Percentiles rank a stretch among this genome's conserved stretches.
Evolutionary conservation across 139 green algal genomes (phyloP).

Genomic region (Chlamydomonas sp.): DNA sequence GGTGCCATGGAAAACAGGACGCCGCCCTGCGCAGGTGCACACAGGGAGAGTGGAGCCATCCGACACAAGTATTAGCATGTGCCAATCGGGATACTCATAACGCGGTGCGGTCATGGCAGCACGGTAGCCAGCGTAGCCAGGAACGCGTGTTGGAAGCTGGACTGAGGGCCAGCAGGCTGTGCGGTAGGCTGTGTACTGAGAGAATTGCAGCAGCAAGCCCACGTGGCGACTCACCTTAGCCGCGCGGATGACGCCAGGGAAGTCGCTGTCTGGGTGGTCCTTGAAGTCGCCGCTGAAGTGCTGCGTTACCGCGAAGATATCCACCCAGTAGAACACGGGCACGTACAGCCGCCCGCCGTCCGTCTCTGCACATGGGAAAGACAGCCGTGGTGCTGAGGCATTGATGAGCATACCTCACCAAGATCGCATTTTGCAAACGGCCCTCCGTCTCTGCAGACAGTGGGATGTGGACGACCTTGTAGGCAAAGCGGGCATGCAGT

Average conservation of each 20-base stretch:
- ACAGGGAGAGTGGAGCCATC: not conserved
- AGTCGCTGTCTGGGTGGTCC: slow-evolving; percentile 43
- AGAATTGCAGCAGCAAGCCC: not conserved
- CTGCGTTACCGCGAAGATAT: slow-evolving; percentile 50
- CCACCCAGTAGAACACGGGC: slow-evolving; percentile 38
- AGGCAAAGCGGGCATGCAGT: slow-evolving; percentile 26
- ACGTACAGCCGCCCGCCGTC: slow-evolving; percentile 40
- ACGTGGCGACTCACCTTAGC: slow-evolving; percentile 13
- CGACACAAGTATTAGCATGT: too few relatives aligned
- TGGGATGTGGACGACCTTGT: not conserved
- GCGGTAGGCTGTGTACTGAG: too few relatives aligned
- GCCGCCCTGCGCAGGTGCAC: not conserved
- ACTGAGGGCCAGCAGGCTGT: too few relatives aligned
- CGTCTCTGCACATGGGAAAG: not conserved
- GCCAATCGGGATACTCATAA: too few relatives aligned
- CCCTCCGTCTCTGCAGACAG: slow-evolving; percentile 22
- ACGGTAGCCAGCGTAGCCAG: too few relatives aligned
- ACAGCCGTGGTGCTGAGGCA: too few relatives aligned
- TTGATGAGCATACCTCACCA: too few relatives aligned
- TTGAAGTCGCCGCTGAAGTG: slow-evolving; percentile 51
- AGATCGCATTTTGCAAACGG: not conserved
- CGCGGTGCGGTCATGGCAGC: too few relatives aligned
- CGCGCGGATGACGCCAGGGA: slow-evolving; percentile 39
- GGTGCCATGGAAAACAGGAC: slow-evolving; percentile 51
- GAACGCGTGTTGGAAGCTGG: too few relatives aligned